Evolutionary conservation across 352 stramenopile genomes (phyloP).

Genomic region (Pythium brachiatum): DNA sequence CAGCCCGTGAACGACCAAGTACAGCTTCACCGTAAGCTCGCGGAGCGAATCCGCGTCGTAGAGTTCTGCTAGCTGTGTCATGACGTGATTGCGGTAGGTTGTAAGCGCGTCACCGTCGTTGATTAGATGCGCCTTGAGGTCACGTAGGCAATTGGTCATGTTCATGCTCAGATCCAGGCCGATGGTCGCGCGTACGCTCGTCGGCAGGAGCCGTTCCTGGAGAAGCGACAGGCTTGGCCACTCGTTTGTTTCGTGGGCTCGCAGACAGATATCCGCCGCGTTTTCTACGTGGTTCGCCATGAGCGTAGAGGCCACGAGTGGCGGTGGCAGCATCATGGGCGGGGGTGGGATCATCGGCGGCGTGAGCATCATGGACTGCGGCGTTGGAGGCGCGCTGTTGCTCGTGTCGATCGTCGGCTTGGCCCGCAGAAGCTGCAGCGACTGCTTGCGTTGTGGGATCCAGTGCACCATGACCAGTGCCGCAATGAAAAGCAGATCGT

Average conservation of each 20-base stretch:
- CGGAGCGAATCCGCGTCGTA: conserved; percentile 24
- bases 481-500: conserved; percentile 70
- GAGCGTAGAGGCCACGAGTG: not conserved
- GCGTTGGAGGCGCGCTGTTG: conserved; percentile 2
- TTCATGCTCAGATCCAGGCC: conserved; percentile 60
- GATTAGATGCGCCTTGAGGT: conserved; percentile 75
- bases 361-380: conserved; percentile 9
- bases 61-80: conserved; percentile 30
- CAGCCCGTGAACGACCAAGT: conserved; percentile 62
- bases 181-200: conserved; percentile 51
- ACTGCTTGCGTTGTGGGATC: conserved; percentile 52
- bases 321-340: conserved; percentile 1
- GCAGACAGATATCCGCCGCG: conserved; percentile 43
- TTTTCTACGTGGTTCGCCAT: conserved; percentile 41
- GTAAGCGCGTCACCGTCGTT: conserved; percentile 65
- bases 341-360: conserved; percentile 9
- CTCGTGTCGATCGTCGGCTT: not conserved
- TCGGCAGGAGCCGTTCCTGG: conserved; percentile 50
- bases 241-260: conserved; percentile 20
- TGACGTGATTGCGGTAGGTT: conserved; percentile 43
- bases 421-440: conserved; percentile 32
- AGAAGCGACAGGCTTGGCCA: conserved; percentile 56
- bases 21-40: conserved; percentile 49
- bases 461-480: conserved; percentile 76
- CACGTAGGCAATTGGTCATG: conserved; percentile 63